Evolutionary conservation across 2,329 filamentous ascomycete species (phyloP).

Genomic region (Amauroascus niger): DNA sequence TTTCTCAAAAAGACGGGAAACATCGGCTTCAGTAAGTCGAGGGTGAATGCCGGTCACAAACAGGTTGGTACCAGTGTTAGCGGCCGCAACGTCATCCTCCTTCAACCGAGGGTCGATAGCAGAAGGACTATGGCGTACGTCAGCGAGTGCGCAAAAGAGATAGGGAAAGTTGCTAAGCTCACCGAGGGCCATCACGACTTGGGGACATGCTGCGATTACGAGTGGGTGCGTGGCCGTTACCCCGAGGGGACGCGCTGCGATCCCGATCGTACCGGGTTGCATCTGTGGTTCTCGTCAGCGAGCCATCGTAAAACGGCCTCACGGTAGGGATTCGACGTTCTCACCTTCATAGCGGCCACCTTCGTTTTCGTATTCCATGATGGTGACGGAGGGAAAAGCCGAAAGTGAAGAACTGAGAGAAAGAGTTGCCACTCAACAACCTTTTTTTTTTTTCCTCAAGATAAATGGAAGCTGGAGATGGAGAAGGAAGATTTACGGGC

Average conservation of each 20-base stretch:
- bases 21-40: conserved; percentile 76
- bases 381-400: conserved; percentile 20
- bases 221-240: conserved; percentile 41
- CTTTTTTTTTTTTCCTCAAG: not conserved
- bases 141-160: not conserved
- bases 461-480: not conserved
- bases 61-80: conserved; percentile 93
- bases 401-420: not conserved
- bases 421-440: conserved; percentile 6
- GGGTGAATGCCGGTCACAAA: conserved; percentile 98
- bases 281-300: conserved; percentile 40
- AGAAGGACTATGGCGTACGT: conserved; percentile 2
- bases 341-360: conserved; percentile 58
- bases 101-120: conserved; percentile 32
- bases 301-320: conserved; percentile 5
- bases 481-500: not conserved
- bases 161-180: conserved; percentile 19
- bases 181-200: conserved; percentile 48
- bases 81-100: conserved; percentile 61
- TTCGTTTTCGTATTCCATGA: conserved; percentile 58
- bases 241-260: conserved; percentile 56
- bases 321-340: conserved; percentile 22
- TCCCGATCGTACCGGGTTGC: conserved; percentile 53
- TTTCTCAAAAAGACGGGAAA: conserved; percentile 93
- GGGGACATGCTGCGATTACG: conserved; percentile 57